phyloP scores from a whole-genome alignment of 208 protist species.

The Herpetomonas samuelpessoai region DNA sequence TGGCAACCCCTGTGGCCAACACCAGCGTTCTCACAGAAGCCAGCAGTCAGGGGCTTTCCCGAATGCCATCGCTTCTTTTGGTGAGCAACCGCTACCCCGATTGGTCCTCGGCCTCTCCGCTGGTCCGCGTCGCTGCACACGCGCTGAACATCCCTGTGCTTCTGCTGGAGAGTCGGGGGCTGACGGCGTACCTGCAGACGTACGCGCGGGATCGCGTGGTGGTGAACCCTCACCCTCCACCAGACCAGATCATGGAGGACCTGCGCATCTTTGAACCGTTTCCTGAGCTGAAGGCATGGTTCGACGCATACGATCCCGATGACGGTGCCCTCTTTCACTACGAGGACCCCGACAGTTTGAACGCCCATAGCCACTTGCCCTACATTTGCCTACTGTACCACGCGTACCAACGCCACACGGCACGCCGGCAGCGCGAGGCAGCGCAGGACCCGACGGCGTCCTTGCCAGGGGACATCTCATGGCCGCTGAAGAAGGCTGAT shows the following conservation, averaged over 20 bases:
- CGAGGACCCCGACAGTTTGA: slow-evolving; percentile 15
- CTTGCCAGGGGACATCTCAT: too few species aligned
- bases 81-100: slow-evolving; percentile 46
- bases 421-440: neutral
- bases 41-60: too few species aligned
- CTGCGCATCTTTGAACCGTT: slow-evolving; percentile 91
- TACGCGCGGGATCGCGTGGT: slow-evolving; percentile 47
- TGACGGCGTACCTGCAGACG: slow-evolving; percentile 89
- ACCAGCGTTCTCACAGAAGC: neutral
- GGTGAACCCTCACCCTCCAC: slow-evolving; percentile 39
- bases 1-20: neutral
- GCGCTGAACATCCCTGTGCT: slow-evolving; percentile 66
- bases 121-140: slow-evolving; percentile 14
- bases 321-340: slow-evolving; percentile 36
- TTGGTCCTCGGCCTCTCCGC: slow-evolving; percentile 26
- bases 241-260: slow-evolving; percentile 64
- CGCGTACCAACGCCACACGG: slow-evolving; percentile 35
- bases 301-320: slow-evolving; percentile 49
- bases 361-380: slow-evolving; percentile 81
- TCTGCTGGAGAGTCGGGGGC: slow-evolving; percentile 73
- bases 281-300: slow-evolving; percentile 58
- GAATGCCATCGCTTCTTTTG: slow-evolving; percentile 20
- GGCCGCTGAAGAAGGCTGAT: slow-evolving; percentile 16
- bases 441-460: too few species aligned
- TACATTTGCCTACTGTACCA: slow-evolving; percentile 85